These are phyloP conservation scores for Lactarius pseudohatsudake DNA, from an alignment of 768 basidiomycete genomes.

Conservation along the genomic window DNA sequence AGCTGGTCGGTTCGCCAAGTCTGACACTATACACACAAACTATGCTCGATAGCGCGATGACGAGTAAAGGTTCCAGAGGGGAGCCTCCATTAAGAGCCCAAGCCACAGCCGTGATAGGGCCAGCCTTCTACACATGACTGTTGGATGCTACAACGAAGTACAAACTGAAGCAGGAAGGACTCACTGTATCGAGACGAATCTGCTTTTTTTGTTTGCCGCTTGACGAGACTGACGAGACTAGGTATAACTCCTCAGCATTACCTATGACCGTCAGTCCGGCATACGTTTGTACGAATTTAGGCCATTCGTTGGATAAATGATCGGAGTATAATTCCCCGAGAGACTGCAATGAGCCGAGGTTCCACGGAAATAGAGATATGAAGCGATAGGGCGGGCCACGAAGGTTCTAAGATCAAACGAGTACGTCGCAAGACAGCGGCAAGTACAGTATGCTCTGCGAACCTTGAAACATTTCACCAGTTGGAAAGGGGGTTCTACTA, in stretches of 20 bases:
- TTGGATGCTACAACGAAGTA: not conserved
- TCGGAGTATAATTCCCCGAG: conserved; percentile 3
- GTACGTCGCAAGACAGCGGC: conserved; percentile 29
- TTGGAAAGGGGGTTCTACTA: conserved; percentile 40
- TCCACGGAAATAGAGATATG: conserved; percentile 31
- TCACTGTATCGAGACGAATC: conserved; percentile 18
- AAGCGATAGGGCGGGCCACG: conserved; percentile 39
- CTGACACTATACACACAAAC: conserved; percentile 56
- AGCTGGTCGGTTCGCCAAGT: conserved; percentile 43
- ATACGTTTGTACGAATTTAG: conserved; percentile 5
- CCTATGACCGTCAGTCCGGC: conserved; percentile 19
- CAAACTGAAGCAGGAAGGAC: conserved; percentile 2
- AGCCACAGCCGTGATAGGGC: conserved; percentile 43
- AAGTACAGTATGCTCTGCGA: conserved; percentile 32
- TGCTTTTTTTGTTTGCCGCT: conserved; percentile 16
- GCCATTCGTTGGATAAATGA: conserved; percentile 17
- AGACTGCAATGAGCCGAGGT: conserved; percentile 5
- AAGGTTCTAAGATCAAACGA: conserved; percentile 47
- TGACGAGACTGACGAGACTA: conserved; percentile 13
- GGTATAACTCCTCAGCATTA: conserved; percentile 19
- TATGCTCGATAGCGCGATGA: conserved; percentile 54
- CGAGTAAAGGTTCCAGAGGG: conserved; percentile 56
- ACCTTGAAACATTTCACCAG: conserved; percentile 48
- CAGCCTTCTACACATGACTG: conserved; percentile 14
- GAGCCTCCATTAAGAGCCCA: conserved; percentile 54